Evolutionary conservation across 2,329 filamentous ascomycete genomes (phyloP).

Genomic region (Fusarium sp.): DNA sequence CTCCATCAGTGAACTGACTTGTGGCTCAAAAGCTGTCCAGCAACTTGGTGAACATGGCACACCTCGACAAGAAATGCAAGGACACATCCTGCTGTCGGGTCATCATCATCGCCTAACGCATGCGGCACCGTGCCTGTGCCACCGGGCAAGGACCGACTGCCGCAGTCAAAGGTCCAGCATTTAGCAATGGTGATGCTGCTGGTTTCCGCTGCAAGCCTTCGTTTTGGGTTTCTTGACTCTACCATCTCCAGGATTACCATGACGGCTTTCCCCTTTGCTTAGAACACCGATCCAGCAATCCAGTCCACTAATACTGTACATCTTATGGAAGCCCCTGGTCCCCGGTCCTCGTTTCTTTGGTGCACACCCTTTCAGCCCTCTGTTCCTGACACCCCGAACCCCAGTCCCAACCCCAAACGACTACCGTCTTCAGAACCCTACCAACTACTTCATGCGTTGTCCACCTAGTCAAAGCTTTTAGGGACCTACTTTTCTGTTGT

Average conservation of each 20-base stretch:
- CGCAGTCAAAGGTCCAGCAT: constrained; percentile 28
- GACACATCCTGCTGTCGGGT: constrained; percentile 21
- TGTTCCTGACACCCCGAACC: constrained; percentile 35
- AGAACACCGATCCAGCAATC: constrained; percentile 18
- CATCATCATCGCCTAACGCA: constrained; percentile 35
- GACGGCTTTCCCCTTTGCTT: constrained; percentile 18
- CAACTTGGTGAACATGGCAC: constrained; percentile 9
- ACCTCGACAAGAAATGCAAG: constrained; percentile 25
- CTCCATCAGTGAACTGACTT: constrained; percentile 20
- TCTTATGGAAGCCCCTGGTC: constrained; percentile 35
- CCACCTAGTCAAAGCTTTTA: constrained; percentile 43
- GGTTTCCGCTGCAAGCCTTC: constrained; percentile 42
- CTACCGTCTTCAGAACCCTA: constrained; percentile 48
- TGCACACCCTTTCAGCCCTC: constrained; percentile 46
- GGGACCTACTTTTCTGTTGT: constrained; percentile 40
- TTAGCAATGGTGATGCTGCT: constrained; percentile 43
- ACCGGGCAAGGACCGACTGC: constrained; percentile 33
- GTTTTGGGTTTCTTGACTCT: constrained; percentile 27
- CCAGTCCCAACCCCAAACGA: constrained; percentile 47
- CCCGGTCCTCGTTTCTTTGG: constrained; percentile 36
- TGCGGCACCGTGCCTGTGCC: constrained; percentile 41
- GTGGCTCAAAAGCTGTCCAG: constrained; percentile 21
- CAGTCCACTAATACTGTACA: constrained; percentile 20
- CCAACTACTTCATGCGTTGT: constrained; percentile 46
- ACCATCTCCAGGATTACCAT: constrained; percentile 18